These are phyloP conservation scores for Teratosphaeria epicoccoides DNA, from an alignment of 2,329 filamentous ascomycete species.

Conservation along the genomic window DNA sequence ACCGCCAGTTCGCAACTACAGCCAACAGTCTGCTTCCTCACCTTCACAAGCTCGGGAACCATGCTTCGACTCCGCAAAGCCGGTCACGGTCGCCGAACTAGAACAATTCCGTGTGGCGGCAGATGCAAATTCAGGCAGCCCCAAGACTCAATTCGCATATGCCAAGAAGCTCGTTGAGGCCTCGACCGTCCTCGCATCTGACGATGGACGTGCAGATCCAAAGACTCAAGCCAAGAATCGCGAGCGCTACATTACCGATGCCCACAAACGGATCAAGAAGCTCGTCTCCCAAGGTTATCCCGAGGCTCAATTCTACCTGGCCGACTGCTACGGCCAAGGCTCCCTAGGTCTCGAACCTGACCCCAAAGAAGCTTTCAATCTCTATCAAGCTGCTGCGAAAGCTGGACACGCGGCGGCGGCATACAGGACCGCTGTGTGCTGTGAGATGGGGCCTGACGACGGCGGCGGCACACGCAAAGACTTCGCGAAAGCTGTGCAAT, in stretches of 20 bases:
- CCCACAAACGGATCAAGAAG: slow-evolving; percentile 86
- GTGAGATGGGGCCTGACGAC: slow-evolving; percentile 89
- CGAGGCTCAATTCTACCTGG: slow-evolving; percentile 88
- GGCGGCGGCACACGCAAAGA: slow-evolving; percentile 88
- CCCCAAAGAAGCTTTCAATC: slow-evolving; percentile 79
- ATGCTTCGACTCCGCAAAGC: slow-evolving; percentile 25
- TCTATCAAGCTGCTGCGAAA: slow-evolving; percentile 93
- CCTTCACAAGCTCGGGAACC: slow-evolving; percentile 13
- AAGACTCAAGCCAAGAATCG: slow-evolving; percentile 53
- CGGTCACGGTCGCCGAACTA: slow-evolving; percentile 69
- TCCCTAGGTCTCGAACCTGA: slow-evolving; percentile 68
- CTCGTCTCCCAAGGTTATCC: slow-evolving; percentile 60
- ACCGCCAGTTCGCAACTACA: slow-evolving; percentile 44
- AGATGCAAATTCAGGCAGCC: slow-evolving; percentile 62
- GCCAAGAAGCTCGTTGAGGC: slow-evolving; percentile 83
- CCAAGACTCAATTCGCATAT: slow-evolving; percentile 58
- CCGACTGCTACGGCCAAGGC: slow-evolving; percentile 79
- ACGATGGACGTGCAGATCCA: slow-evolving; percentile 60
- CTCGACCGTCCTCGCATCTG: slow-evolving; percentile 64
- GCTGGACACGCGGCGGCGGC: slow-evolving; percentile 74
- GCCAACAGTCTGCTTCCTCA: slow-evolving; percentile 30
- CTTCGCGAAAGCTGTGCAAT: slow-evolving; percentile 88
- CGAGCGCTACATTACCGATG: slow-evolving; percentile 75
- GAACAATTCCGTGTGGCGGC: slow-evolving; percentile 60
- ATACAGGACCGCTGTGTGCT: slow-evolving; percentile 92